These are phyloP conservation scores for Fraxinus floribunda DNA, from an alignment of 305 asterid species.

Conservation along the genomic window DNA sequence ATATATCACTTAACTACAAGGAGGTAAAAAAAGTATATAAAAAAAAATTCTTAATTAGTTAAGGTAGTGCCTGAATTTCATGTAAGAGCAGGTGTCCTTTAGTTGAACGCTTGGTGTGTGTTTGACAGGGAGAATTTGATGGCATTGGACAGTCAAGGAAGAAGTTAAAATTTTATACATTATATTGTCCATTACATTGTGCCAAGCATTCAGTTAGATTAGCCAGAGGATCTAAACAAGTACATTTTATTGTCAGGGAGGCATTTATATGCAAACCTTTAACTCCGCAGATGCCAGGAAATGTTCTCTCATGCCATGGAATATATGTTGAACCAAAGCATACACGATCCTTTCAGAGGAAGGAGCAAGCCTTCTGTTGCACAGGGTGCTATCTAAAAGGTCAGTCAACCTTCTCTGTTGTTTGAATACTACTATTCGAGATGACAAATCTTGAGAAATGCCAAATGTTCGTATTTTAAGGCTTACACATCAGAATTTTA, in stretches of 20 bases:
- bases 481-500: too few relatives aligned
- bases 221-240: background rate
- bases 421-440: too few relatives aligned
- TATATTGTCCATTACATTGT: background rate
- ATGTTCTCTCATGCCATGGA: constrained; percentile 95
- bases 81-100: too few relatives aligned
- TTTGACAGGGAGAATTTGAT: background rate
- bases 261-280: constrained; percentile 46
- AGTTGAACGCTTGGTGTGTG: background rate
- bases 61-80: too few relatives aligned
- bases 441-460: too few relatives aligned
- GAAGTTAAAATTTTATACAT: background rate
- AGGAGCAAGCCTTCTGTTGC: constrained; percentile 95
- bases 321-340: constrained; percentile 97
- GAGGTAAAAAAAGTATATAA: too few relatives aligned
- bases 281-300: constrained; percentile 90
- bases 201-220: background rate
- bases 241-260: background rate
- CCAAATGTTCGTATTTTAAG: too few relatives aligned
- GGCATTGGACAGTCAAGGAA: background rate
- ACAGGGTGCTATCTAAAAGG: constrained; percentile 91
- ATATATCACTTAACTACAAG: too few relatives aligned
- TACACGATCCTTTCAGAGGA: constrained; percentile 94
- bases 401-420: constrained; percentile 46
- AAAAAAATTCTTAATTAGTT: too few relatives aligned